A percentile compares a stretch with the other conserved stretches of the same genome.
phyloP scores from a whole-genome alignment of 2,329 filamentous ascomycete genomes.

The Nemania abortiva region DNA sequence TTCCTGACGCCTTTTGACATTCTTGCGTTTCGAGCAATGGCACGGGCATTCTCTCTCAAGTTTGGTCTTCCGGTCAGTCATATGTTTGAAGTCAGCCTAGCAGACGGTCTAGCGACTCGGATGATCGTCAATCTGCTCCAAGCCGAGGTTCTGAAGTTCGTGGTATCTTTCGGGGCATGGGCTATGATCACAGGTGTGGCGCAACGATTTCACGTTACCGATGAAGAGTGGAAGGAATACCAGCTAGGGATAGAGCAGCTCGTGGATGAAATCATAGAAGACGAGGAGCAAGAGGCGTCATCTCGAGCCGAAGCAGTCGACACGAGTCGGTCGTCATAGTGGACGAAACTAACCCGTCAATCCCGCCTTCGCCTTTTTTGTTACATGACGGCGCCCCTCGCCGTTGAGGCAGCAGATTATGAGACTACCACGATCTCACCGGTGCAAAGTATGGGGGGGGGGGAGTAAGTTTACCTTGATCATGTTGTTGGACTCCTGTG shows the following conservation, averaged over 20 bases:
- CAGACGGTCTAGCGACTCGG: slow-evolving; percentile 56
- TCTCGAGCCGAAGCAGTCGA: slow-evolving; percentile 4
- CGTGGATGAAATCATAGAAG: slow-evolving; percentile 2
- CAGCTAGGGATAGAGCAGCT: slow-evolving; percentile 7
- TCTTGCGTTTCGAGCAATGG: slow-evolving; percentile 59
- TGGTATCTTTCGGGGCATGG: slow-evolving; percentile 62
- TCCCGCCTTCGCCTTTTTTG: neutral
- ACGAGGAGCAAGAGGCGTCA: neutral
- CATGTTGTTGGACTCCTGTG: too few species aligned
- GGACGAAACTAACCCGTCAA: neutral
- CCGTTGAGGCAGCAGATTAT: neutral
- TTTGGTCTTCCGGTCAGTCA: slow-evolving; percentile 55
- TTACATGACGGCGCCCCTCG: neutral
- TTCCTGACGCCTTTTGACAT: slow-evolving; percentile 62
- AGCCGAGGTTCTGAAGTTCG: slow-evolving; percentile 60
- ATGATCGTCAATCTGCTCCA: slow-evolving; percentile 60
- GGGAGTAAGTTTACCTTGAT: too few species aligned
- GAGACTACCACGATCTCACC: neutral
- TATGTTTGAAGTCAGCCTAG: slow-evolving; percentile 56
- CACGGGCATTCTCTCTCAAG: slow-evolving; percentile 56
- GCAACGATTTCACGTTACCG: slow-evolving; percentile 57
- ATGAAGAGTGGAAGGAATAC: slow-evolving; percentile 58
- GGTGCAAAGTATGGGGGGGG: neutral
- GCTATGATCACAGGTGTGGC: slow-evolving; percentile 55
- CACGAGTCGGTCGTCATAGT: slow-evolving; percentile 11